A percentile compares a stretch with the other conserved stretches of the same genome.
phyloP scores from a whole-genome alignment of 1,139 yeast genomes.

The Hanseniaspora gamundiae region DNA sequence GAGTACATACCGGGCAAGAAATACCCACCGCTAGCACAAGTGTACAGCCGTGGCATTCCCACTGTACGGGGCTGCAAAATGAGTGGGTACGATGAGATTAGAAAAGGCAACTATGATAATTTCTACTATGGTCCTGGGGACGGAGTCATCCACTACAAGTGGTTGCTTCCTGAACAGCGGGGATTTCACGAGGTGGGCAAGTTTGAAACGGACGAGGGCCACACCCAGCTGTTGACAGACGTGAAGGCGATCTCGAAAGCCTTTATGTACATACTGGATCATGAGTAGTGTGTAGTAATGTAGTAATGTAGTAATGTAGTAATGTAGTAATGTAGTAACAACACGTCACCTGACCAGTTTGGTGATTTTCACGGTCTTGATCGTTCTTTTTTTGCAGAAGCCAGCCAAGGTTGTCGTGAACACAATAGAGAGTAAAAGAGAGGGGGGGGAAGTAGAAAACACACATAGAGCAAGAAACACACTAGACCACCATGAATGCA shows the following conservation, averaged over 20 bases:
- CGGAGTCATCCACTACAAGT: constrained; percentile 77
- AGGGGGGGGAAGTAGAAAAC: too few relatives aligned
- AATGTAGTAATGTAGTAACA: too few relatives aligned
- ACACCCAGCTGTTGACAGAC: constrained; percentile 70
- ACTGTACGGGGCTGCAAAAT: constrained; percentile 74
- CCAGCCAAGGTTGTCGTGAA: too few relatives aligned
- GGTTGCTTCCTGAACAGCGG: constrained; percentile 64
- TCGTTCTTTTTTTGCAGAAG: neutral
- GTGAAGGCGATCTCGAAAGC: constrained; percentile 61
- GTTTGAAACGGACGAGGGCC: constrained; percentile 56
- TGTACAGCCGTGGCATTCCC: constrained; percentile 72
- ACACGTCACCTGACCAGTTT: neutral
- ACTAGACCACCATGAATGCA: neutral
- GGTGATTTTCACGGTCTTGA: neutral
- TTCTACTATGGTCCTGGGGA: constrained; percentile 85
- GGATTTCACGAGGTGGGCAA: constrained; percentile 66
- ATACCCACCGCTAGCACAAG: constrained; percentile 76
- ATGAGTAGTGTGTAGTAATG: constrained; percentile 27
- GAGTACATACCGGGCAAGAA: constrained; percentile 36
- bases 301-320: neutral
- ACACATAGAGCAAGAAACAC: too few relatives aligned
- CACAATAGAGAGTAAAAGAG: too few relatives aligned
- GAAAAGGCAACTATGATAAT: constrained; percentile 59
- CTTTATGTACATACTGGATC: constrained; percentile 43
- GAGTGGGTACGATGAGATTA: constrained; percentile 45